These are phyloP conservation scores for Aureobasidium melanogenum DNA, from an alignment of 2,329 filamentous ascomycete genomes.

Conservation along the genomic window DNA sequence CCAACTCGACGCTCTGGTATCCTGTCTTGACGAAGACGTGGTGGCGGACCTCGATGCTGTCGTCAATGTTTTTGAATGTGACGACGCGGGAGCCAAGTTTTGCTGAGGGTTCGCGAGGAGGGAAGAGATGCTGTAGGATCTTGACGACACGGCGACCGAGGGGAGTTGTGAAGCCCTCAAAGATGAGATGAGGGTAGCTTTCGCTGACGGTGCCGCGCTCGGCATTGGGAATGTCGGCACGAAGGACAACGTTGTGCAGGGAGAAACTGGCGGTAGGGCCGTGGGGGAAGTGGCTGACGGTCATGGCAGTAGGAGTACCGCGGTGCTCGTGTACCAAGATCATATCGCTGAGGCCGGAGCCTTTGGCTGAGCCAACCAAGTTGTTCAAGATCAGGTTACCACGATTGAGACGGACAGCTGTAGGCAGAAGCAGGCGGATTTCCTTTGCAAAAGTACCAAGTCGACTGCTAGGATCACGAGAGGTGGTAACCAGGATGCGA, in stretches of 20 bases:
- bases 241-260: conserved; percentile 83
- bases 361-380: conserved; percentile 71
- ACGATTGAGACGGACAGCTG: conserved; percentile 78
- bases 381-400: conserved; percentile 84
- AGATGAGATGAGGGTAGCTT: conserved; percentile 88
- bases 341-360: conserved; percentile 73
- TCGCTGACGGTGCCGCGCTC: conserved; percentile 83
- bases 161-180: conserved; percentile 80
- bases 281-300: conserved; percentile 78
- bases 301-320: conserved; percentile 83
- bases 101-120: conserved; percentile 70
- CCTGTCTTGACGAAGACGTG: conserved; percentile 91
- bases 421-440: conserved; percentile 73
- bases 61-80: conserved; percentile 87
- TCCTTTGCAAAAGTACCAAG: conserved; percentile 90
- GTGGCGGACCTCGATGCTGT: conserved; percentile 80
- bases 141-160: conserved; percentile 78
- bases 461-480: conserved; percentile 74
- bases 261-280: conserved; percentile 83
- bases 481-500: conserved; percentile 82
- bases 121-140: conserved; percentile 89
- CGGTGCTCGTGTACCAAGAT: conserved; percentile 86
- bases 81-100: conserved; percentile 85
- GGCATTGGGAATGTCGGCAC: conserved; percentile 85
- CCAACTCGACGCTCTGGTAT: conserved; percentile 79